phyloP scores from a whole-genome alignment of 176 grass and related monocot genomes.

The Bromus sterilis region DNA sequence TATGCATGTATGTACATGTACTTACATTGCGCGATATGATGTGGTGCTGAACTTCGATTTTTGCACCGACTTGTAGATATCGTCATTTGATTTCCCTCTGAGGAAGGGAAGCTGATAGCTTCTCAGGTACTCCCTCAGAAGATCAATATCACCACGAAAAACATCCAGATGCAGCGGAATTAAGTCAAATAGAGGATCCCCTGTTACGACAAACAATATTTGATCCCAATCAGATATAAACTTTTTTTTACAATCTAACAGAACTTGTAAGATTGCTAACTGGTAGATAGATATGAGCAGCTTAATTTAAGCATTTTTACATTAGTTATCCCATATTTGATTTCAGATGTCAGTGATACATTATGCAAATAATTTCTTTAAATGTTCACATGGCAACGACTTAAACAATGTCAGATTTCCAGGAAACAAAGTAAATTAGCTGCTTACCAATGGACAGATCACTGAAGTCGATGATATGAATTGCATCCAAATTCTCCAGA shows the following conservation, averaged over 20 bases:
- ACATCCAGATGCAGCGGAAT: conserved; percentile 94
- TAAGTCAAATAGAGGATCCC: conserved; percentile 81
- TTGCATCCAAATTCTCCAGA: conserved; percentile 43
- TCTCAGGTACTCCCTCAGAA: conserved; percentile 66
- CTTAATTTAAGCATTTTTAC: background rate
- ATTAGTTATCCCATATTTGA: background rate
- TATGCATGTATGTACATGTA: conserved; percentile 3
- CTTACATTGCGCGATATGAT: conserved; percentile 79
- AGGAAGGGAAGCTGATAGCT: conserved; percentile 76
- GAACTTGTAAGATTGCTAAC: background rate
- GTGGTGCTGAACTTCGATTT: conserved; percentile 58
- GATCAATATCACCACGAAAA: conserved; percentile 62
- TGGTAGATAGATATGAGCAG: background rate
- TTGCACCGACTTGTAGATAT: conserved; percentile 11
- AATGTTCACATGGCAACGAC: background rate
- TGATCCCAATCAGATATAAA: background rate
- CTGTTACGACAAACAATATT: conserved; percentile 31
- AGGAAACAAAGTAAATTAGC: background rate
- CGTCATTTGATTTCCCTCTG: conserved; percentile 24
- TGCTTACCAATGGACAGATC: conserved; percentile 73
- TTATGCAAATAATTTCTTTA: background rate
- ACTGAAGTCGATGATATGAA: conserved; percentile 96
- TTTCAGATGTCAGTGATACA: background rate
- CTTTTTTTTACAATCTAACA: background rate
- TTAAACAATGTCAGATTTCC: background rate